Evolutionary conservation across 2,329 filamentous ascomycete genomes (phyloP).

Genomic region (Escovopsis sp.): DNA sequence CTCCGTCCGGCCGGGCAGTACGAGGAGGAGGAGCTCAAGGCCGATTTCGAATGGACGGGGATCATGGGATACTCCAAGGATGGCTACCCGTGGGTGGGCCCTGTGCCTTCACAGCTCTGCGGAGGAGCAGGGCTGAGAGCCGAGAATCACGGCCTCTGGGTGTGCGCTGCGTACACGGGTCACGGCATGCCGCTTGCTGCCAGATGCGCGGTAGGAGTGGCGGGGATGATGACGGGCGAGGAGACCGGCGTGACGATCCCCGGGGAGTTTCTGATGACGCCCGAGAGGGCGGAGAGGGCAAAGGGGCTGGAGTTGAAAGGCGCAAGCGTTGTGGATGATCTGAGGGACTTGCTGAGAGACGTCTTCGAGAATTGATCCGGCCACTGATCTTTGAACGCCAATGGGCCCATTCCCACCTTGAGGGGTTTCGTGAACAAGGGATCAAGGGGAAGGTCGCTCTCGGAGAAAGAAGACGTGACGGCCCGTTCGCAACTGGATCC

Average conservation of each 20-base stretch:
- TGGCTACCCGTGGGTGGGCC: slow-evolving; percentile 54
- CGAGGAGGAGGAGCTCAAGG: slow-evolving; percentile 30
- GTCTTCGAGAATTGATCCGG: no score
- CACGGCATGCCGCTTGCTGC: slow-evolving; percentile 68
- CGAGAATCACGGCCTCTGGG: slow-evolving; percentile 35
- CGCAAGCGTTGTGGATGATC: neutral
- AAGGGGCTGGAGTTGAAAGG: slow-evolving; percentile 9
- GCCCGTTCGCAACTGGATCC: no score
- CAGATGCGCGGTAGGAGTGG: slow-evolving; percentile 48
- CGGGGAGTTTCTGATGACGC: slow-evolving; percentile 23
- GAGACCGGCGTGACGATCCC: slow-evolving; percentile 28
- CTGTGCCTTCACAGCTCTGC: slow-evolving; percentile 37
- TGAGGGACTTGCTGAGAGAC: neutral
- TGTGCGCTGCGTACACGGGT: slow-evolving; percentile 54
- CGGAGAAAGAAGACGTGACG: no score
- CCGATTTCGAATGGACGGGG: slow-evolving; percentile 58
- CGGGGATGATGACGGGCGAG: slow-evolving; percentile 38
- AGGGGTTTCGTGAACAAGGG: no score
- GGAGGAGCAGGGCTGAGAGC: slow-evolving; percentile 20
- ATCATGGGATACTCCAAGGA: slow-evolving; percentile 67
- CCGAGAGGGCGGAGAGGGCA: slow-evolving; percentile 15
- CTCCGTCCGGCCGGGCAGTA: slow-evolving; percentile 19
- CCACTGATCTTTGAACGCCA: no score
- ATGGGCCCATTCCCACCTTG: no score
- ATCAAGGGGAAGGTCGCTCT: no score